These are phyloP conservation scores for Xylariaceae sp. DNA, from an alignment of 2,329 filamentous ascomycete species.

Conservation along the genomic window DNA sequence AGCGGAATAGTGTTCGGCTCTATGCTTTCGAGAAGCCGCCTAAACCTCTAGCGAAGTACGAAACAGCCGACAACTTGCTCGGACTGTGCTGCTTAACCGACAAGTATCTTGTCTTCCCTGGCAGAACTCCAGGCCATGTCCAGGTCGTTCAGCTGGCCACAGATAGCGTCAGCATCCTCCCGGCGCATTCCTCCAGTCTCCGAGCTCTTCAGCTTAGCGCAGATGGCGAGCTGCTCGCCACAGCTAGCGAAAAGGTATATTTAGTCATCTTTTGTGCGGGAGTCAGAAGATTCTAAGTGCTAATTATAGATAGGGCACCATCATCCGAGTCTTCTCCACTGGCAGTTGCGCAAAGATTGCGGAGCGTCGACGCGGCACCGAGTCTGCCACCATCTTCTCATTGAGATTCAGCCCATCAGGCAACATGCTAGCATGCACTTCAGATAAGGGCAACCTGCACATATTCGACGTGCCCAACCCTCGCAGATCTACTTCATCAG, in stretches of 20 bases:
- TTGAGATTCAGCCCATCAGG: constrained; percentile 82
- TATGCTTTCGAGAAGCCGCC: constrained; percentile 75
- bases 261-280: not conserved
- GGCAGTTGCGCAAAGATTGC: constrained; percentile 73
- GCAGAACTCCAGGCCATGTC: constrained; percentile 82
- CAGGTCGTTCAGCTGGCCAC: constrained; percentile 77
- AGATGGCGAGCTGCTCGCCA: constrained; percentile 79
- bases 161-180: constrained; percentile 86
- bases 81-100: constrained; percentile 76
- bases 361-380: constrained; percentile 84
- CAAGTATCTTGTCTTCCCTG: constrained; percentile 76
- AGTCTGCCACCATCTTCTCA: constrained; percentile 82
- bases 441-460: constrained; percentile 93
- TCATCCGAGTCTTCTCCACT: constrained; percentile 82
- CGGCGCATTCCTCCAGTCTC: constrained; percentile 77
- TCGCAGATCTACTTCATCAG: constrained; percentile 29
- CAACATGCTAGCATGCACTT: constrained; percentile 80
- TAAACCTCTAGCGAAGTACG: constrained; percentile 68
- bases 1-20: constrained; percentile 77
- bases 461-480: constrained; percentile 78
- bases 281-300: constrained; percentile 13
- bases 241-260: constrained; percentile 73
- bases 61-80: constrained; percentile 79
- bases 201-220: constrained; percentile 75
- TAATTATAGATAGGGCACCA: constrained; percentile 60